Conservation (phyloP, 768 basidiomycete species). For the Clathrus columnatus region DNA sequence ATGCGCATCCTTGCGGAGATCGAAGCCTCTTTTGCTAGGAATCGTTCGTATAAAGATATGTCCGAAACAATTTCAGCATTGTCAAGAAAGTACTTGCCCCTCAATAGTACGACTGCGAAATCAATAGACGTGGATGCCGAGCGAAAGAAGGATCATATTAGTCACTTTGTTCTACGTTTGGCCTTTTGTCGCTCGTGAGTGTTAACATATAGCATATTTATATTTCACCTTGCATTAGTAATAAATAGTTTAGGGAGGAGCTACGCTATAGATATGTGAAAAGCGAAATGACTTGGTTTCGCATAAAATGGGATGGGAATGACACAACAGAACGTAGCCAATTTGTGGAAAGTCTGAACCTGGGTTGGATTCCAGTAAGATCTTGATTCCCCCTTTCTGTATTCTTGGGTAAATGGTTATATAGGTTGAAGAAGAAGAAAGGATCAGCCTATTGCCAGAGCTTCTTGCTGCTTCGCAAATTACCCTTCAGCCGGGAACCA, state of each 20-base stretch:
- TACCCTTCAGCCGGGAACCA: conserved; percentile 16
- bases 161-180: conserved; percentile 88
- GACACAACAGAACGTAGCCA: conserved; percentile 43
- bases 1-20: conserved; percentile 86
- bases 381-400: not conserved
- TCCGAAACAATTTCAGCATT: conserved; percentile 52
- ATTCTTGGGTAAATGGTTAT: not conserved
- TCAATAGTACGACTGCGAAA: conserved; percentile 50
- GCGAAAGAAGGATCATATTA: conserved; percentile 74
- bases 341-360: conserved; percentile 60
- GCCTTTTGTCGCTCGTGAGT: conserved; percentile 96
- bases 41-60: conserved; percentile 72
- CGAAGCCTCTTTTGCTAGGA: conserved; percentile 79
- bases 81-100: conserved; percentile 66
- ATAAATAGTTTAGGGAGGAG: conserved; percentile 58
- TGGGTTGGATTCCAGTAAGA: conserved; percentile 56
- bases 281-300: conserved; percentile 80
- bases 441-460: conserved; percentile 34
- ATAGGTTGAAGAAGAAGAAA: conserved; percentile 57
- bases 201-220: not conserved
- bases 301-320: conserved; percentile 66
- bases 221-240: not conserved
- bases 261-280: conserved; percentile 81
- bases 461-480: conserved; percentile 40
- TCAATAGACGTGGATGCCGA: conserved; percentile 45